A percentile compares a stretch with the other conserved stretches of the same genome.
Conservation (phyloP, 805 yeast genomes). For the Lipomyces yamadae region DNA sequence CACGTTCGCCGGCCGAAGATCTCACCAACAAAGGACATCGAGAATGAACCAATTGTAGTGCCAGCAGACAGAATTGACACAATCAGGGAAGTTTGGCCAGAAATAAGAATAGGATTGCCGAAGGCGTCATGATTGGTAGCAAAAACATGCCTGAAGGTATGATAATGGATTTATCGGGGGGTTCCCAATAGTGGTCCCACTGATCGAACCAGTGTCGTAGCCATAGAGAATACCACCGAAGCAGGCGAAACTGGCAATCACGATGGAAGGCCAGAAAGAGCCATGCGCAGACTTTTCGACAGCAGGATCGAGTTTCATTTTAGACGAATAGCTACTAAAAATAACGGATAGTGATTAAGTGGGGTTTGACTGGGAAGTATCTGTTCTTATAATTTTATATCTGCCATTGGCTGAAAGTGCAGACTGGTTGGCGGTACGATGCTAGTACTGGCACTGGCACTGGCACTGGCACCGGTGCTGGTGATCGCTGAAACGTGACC, state of each 20-base stretch:
- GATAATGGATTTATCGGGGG: no score
- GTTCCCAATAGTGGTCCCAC: no score
- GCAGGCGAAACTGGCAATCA: slow-evolving; percentile 80
- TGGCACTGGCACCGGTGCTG: neutral
- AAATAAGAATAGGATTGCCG: slow-evolving; percentile 8
- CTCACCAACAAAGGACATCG: slow-evolving; percentile 70
- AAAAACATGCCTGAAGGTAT: slow-evolving; percentile 6
- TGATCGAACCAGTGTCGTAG: slow-evolving; percentile 84
- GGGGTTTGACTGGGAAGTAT: no score
- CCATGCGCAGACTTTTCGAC: slow-evolving; percentile 7
- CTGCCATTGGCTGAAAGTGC: neutral
- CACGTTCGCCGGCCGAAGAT: slow-evolving; percentile 66
- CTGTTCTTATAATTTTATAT: no score
- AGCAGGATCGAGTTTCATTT: neutral
- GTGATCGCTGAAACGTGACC: neutral
- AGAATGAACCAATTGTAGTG: slow-evolving; percentile 75
- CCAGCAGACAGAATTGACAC: slow-evolving; percentile 85
- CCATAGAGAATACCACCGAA: slow-evolving; percentile 90
- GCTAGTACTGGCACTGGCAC: neutral
- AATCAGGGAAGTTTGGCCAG: slow-evolving; percentile 54
- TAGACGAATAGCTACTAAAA: neutral
- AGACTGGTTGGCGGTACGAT: neutral
- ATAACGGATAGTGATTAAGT: neutral
- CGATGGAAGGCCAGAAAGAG: slow-evolving; percentile 51
- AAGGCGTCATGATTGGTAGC: neutral